Conservation (phyloP, 164 flowering plant species). For the Nymphaea colorata region DNA sequence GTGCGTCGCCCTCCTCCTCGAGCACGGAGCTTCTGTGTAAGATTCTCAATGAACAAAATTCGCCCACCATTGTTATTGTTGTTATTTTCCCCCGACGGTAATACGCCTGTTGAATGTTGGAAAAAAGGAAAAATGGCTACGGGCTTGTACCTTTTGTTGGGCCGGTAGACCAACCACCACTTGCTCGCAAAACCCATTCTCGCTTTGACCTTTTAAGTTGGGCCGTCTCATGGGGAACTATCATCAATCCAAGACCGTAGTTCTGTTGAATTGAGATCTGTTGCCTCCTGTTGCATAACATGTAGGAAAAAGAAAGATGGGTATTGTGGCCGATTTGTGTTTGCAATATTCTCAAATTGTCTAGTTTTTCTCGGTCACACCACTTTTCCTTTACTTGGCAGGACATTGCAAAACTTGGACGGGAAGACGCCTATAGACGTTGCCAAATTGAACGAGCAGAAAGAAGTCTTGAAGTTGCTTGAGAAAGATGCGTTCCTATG, state of each 20-base stretch:
- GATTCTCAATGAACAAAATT: constrained; percentile 6
- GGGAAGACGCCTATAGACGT: constrained; percentile 95
- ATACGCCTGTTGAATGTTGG: too few relatives aligned
- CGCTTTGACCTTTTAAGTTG: too few relatives aligned
- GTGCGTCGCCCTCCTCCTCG: constrained; percentile 81
- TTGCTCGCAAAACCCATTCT: too few relatives aligned
- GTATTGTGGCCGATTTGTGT: not conserved
- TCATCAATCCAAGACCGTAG: too few relatives aligned
- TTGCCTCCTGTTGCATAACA: not conserved
- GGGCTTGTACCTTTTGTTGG: not conserved
- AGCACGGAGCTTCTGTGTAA: constrained; percentile 97
- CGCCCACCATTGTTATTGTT: too few relatives aligned
- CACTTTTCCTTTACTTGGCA: constrained; percentile 14
- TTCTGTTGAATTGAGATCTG: too few relatives aligned
- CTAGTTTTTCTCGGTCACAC: not conserved
- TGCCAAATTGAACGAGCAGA: constrained; percentile 86
- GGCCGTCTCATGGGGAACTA: too few relatives aligned
- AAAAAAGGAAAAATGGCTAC: too few relatives aligned
- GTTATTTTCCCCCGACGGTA: too few relatives aligned
- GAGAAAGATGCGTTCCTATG: constrained; percentile 90
- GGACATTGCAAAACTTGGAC: constrained; percentile 92
- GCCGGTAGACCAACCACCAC: not conserved
- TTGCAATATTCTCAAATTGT: not conserved
- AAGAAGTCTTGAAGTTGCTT: constrained; percentile 76
- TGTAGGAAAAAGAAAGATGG: not conserved